Conservation (phyloP, 495 filamentous ascomycete species). For the Paragyromitra xinjiangensis region DNA sequence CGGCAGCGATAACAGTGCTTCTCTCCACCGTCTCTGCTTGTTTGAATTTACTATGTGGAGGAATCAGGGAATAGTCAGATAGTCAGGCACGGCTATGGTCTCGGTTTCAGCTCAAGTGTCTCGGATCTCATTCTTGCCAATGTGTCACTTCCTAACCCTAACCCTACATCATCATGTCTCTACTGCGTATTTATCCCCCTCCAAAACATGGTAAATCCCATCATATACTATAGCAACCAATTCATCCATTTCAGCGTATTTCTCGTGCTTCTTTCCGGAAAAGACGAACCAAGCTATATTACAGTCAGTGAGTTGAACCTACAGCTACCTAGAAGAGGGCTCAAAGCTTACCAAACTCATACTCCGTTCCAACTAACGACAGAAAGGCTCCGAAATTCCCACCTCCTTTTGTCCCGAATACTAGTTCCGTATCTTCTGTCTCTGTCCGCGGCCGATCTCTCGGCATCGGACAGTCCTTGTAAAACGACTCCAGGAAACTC, state of each 20-base stretch:
- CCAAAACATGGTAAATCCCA: background rate
- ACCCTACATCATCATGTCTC: background rate
- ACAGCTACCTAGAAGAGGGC: background rate
- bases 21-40: no score
- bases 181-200: background rate
- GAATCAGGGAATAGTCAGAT: background rate
- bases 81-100: background rate
- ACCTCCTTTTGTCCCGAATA: background rate
- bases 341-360: conserved; percentile 12
- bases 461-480: background rate
- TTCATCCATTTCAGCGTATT: background rate
- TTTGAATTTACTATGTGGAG: background rate
- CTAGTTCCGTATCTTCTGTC: background rate
- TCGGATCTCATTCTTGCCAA: background rate
- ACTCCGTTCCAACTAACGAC: background rate
- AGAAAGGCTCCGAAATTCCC: background rate
- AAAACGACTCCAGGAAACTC: background rate
- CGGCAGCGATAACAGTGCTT: no score
- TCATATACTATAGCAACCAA: conserved; percentile 5
- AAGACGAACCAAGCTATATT: conserved; percentile 14
- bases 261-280: conserved; percentile 3
- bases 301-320: background rate
- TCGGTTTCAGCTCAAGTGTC: background rate
- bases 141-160: background rate
- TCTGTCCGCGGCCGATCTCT: background rate